These are phyloP conservation scores for Chytridiales sp. DNA, from an alignment of 371 early-diverging fungal genomes.

Conservation along the genomic window DNA sequence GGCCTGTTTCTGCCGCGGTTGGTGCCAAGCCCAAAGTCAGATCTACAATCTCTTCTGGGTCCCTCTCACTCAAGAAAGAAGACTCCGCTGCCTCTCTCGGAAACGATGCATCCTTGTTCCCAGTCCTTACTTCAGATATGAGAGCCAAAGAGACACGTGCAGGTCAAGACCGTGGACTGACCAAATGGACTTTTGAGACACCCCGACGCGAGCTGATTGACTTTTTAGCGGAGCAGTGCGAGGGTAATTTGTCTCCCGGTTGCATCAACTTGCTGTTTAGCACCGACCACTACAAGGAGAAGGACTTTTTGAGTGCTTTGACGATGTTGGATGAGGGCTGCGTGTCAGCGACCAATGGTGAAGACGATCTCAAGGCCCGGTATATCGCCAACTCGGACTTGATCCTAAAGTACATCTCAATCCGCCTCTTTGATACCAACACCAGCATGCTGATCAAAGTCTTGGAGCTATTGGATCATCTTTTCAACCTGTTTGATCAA, in stretches of 20 bases:
- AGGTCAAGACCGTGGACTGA: conserved; percentile 62
- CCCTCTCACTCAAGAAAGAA: conserved; percentile 7
- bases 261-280: conserved; percentile 69
- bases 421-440: conserved; percentile 86
- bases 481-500: conserved; percentile 63
- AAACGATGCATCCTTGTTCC: conserved; percentile 22
- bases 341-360: background rate
- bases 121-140: conserved; percentile 63
- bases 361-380: conserved; percentile 53
- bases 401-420: conserved; percentile 77
- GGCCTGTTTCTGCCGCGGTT: background rate
- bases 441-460: conserved; percentile 79
- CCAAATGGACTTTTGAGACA: conserved; percentile 72
- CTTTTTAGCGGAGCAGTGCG: conserved; percentile 59
- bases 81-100: background rate
- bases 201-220: conserved; percentile 72
- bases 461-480: conserved; percentile 73
- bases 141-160: conserved; percentile 70
- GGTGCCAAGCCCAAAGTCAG: conserved; percentile 4
- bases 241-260: conserved; percentile 58
- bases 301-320: conserved; percentile 68
- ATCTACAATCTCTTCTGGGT: background rate
- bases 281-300: conserved; percentile 78
- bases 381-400: conserved; percentile 71
- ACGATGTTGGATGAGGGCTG: conserved; percentile 64